phyloP scores from a whole-genome alignment of 345 rosid genomes.

The Schrenkiella parvula region DNA sequence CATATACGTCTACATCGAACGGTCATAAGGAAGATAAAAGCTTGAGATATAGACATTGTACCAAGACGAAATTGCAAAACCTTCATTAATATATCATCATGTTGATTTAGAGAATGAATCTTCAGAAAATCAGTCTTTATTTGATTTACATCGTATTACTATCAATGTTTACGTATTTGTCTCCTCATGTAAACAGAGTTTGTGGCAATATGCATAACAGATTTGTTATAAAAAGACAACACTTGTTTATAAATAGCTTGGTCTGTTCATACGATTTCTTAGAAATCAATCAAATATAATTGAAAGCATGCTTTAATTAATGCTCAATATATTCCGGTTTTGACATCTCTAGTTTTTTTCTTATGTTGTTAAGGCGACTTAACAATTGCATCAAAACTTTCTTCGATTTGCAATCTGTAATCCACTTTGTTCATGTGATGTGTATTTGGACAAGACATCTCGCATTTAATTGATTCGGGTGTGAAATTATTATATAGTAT shows the following conservation, averaged over 20 bases:
- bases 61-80: neutral
- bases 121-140: neutral
- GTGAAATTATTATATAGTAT: neutral
- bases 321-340: neutral
- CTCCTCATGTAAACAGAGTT: neutral
- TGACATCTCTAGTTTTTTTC: too few relatives aligned
- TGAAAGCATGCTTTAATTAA: neutral
- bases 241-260: neutral
- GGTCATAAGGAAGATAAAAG: neutral
- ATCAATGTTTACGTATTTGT: neutral
- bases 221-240: neutral
- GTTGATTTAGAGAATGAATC: neutral
- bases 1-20: neutral
- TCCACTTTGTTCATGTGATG: slow-evolving; percentile 31
- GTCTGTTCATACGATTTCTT: neutral
- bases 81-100: neutral
- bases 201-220: neutral
- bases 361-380: too few relatives aligned
- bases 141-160: neutral
- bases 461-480: slow-evolving; percentile 10
- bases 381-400: slow-evolving; percentile 3
- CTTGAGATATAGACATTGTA: neutral
- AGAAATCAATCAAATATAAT: neutral
- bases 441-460: slow-evolving; percentile 28
- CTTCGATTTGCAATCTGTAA: slow-evolving; percentile 22